Conservation (phyloP, 2,329 filamentous ascomycete species). For the Cordyceps cicadae region DNA sequence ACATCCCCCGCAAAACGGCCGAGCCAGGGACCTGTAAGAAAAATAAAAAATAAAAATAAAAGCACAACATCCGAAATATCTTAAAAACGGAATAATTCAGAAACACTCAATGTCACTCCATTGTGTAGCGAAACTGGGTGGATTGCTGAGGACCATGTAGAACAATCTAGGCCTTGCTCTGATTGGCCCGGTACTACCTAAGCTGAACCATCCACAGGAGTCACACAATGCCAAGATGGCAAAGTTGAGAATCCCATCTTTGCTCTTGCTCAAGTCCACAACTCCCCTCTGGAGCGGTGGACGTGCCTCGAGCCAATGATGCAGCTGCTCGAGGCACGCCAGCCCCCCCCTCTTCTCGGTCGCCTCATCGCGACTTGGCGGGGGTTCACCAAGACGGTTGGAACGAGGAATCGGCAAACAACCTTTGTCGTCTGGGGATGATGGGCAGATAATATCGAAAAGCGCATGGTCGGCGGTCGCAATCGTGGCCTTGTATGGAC, state of each 20-base stretch:
- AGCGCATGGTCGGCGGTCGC: neutral
- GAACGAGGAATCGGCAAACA: neutral
- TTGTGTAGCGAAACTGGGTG: neutral
- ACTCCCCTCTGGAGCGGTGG: neutral
- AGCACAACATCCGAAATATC: neutral
- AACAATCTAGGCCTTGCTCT: neutral
- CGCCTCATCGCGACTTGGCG: neutral
- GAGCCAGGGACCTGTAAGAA: too few species aligned
- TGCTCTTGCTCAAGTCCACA: neutral
- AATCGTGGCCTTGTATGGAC: neutral
- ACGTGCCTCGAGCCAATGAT: neutral
- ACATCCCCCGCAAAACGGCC: too few species aligned
- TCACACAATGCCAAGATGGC: neutral
- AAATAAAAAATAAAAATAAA: too few species aligned
- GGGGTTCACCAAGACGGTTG: neutral
- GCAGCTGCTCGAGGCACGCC: neutral
- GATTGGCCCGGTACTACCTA: neutral
- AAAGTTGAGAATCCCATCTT: slow-evolving; percentile 9
- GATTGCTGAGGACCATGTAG: neutral
- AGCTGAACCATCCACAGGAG: neutral
- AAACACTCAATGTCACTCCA: neutral
- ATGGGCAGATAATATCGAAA: neutral
- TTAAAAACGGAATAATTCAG: neutral
- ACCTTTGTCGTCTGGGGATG: neutral
- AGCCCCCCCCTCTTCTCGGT: neutral